Conservation (phyloP, 768 basidiomycete species). For the Baorangia bicolor region DNA sequence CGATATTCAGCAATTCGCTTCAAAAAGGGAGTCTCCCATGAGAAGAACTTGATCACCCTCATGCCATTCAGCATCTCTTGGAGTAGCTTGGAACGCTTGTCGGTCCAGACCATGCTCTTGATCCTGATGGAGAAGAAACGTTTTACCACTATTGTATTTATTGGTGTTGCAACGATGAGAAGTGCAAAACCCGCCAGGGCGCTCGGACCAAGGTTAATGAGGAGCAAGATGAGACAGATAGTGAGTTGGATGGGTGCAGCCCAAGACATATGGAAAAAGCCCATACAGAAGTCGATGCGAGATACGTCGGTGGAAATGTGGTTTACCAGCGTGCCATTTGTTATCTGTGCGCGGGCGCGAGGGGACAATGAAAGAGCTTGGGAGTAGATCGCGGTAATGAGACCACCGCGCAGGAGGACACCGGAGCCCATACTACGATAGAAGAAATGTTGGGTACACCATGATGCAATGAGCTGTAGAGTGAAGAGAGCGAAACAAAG, state of each 20-base stretch:
- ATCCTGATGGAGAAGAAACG: constrained; percentile 54
- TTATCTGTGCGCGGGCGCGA: constrained; percentile 73
- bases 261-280: constrained; percentile 83
- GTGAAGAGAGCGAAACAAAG: constrained; percentile 66
- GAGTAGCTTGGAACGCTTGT: constrained; percentile 83
- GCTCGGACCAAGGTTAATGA: constrained; percentile 67
- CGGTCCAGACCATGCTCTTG: constrained; percentile 85
- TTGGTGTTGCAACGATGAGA: constrained; percentile 69
- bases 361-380: constrained; percentile 75
- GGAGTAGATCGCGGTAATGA: constrained; percentile 85
- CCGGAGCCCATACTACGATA: constrained; percentile 73
- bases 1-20: constrained; percentile 69
- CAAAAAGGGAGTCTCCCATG: constrained; percentile 84
- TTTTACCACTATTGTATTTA: constrained; percentile 75
- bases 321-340: constrained; percentile 89
- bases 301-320: constrained; percentile 93
- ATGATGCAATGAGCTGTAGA: constrained; percentile 64
- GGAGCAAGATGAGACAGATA: constrained; percentile 72
- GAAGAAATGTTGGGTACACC: constrained; percentile 82
- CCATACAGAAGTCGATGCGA: constrained; percentile 83
- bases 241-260: constrained; percentile 72
- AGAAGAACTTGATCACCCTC: constrained; percentile 91
- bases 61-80: constrained; percentile 90
- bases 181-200: constrained; percentile 56
- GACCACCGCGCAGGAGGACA: constrained; percentile 76